Percentiles rank a stretch among this genome's conserved stretches.
phyloP scores from a whole-genome alignment of 192 early-diverging fungal species.

The Coemansia umbellata region DNA sequence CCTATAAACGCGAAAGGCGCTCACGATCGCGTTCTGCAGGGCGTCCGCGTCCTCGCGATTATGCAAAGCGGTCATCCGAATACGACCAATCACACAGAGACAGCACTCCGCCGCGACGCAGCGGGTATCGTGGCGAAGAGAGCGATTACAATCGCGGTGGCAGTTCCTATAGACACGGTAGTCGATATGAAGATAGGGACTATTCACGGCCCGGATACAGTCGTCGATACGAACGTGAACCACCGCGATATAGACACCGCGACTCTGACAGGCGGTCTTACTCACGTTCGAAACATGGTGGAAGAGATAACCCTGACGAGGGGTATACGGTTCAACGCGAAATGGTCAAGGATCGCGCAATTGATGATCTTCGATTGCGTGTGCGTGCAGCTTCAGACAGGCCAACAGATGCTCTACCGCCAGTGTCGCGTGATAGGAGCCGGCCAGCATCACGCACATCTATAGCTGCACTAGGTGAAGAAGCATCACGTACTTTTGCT shows the following conservation, averaged over 20 bases:
- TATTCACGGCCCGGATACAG: constrained; percentile 15
- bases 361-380: constrained; percentile 40
- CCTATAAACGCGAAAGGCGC: constrained; percentile 1
- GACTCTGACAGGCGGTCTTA: constrained; percentile 29
- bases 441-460: neutral
- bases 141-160: constrained; percentile 12
- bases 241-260: constrained; percentile 29
- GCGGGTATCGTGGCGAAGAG: constrained; percentile 11
- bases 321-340: constrained; percentile 23
- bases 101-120: constrained; percentile 6
- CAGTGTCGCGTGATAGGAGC: constrained; percentile 9
- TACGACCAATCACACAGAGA: constrained; percentile 1
- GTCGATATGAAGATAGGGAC: constrained; percentile 26
- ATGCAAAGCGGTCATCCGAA: constrained; percentile 4
- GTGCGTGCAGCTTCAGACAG: constrained; percentile 29
- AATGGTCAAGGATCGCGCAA: constrained; percentile 41
- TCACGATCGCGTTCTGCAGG: constrained; percentile 19
- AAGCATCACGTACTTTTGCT: neutral
- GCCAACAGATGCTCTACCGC: neutral
- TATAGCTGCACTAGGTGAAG: neutral
- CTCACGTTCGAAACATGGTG: constrained; percentile 12
- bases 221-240: constrained; percentile 31
- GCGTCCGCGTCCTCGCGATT: constrained; percentile 14
- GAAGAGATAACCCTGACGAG: constrained; percentile 11
- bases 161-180: constrained; percentile 14